A percentile compares a stretch with the other conserved stretches of the same genome.
Evolutionary conservation across 2,329 filamentous ascomycete genomes (phyloP).

Genomic region (Dactylellina cionopaga): DNA sequence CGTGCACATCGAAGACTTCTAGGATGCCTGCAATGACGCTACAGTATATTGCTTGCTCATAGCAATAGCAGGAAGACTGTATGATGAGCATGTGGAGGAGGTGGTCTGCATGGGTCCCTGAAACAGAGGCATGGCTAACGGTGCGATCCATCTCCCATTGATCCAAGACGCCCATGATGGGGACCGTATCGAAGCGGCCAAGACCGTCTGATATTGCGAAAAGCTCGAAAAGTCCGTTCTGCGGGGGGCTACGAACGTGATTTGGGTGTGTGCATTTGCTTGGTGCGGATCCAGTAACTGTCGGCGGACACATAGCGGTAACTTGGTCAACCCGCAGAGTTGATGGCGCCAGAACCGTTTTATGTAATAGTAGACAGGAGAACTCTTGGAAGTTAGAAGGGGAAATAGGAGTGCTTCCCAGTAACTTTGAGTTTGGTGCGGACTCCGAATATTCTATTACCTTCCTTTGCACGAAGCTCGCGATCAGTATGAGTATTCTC

Average conservation of each 20-base stretch:
- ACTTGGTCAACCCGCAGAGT: too few species aligned
- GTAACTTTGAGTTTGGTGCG: too few species aligned
- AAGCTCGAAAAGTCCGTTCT: slow-evolving; percentile 15
- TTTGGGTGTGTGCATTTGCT: slow-evolving; percentile 39
- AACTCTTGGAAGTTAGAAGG: neutral
- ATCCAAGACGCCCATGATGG: slow-evolving; percentile 25
- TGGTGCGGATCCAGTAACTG: neutral
- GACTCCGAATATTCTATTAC: too few species aligned
- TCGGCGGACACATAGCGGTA: slow-evolving; percentile 20
- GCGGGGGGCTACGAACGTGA: slow-evolving; percentile 26
- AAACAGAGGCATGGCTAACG: neutral
- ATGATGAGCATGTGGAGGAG: slow-evolving; percentile 14
- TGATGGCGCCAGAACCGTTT: neutral
- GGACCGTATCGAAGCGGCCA: slow-evolving; percentile 39
- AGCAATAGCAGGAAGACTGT: slow-evolving; percentile 30
- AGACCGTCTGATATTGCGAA: slow-evolving; percentile 30
- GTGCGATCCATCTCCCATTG: slow-evolving; percentile 33
- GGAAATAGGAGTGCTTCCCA: neutral
- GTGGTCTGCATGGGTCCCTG: slow-evolving; percentile 7
- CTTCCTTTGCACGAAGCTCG: too few species aligned
- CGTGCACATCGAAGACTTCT: slow-evolving; percentile 23
- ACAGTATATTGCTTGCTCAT: slow-evolving; percentile 26
- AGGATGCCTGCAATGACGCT: slow-evolving; percentile 31
- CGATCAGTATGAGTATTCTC: too few species aligned
- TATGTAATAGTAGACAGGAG: neutral